A percentile compares a stretch with the other conserved stretches of the same genome.
These are phyloP conservation scores for Hypericum androsaemum DNA, from an alignment of 345 rosid species.

Conservation along the genomic window DNA sequence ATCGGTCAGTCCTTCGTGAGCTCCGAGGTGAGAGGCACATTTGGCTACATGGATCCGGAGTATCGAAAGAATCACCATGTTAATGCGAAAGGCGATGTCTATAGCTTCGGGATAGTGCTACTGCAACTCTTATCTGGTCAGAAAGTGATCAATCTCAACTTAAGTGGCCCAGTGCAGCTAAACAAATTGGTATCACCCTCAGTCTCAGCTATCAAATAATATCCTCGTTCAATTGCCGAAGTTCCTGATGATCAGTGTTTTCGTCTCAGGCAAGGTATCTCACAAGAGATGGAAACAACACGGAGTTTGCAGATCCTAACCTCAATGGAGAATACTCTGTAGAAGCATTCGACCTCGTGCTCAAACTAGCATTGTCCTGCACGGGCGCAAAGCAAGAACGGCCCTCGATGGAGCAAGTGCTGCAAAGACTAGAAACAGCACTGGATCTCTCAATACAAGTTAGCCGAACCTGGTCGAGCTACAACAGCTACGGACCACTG, in stretches of 20 bases:
- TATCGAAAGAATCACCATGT: background rate
- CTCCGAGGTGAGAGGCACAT: conserved; percentile 10
- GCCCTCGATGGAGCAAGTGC: conserved; percentile 54
- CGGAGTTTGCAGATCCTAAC: conserved; percentile 42
- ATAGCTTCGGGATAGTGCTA: conserved; percentile 9
- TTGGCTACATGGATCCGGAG: conserved; percentile 14
- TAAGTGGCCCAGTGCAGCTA: no score
- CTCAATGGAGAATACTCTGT: conserved; percentile 36
- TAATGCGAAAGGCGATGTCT: conserved; percentile 5
- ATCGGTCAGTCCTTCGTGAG: background rate
- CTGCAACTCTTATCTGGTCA: conserved; percentile 8
- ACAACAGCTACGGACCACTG: no score
- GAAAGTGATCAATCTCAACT: conserved; percentile 4
- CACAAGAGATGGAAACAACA: conserved; percentile 26
- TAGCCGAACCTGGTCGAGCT: background rate
- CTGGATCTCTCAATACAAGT: conserved; percentile 22
- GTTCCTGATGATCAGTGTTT: conserved; percentile 1
- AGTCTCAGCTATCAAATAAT: no score
- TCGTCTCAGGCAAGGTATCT: conserved; percentile 32
- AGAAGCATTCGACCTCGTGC: conserved; percentile 34
- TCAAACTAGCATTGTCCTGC: conserved; percentile 48
- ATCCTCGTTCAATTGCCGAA: no score
- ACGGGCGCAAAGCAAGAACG: conserved; percentile 42
- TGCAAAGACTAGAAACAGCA: conserved; percentile 28
- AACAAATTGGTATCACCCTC: no score